phyloP scores from a whole-genome alignment of 768 basidiomycete genomes.

The Mycena kentingensis region DNA sequence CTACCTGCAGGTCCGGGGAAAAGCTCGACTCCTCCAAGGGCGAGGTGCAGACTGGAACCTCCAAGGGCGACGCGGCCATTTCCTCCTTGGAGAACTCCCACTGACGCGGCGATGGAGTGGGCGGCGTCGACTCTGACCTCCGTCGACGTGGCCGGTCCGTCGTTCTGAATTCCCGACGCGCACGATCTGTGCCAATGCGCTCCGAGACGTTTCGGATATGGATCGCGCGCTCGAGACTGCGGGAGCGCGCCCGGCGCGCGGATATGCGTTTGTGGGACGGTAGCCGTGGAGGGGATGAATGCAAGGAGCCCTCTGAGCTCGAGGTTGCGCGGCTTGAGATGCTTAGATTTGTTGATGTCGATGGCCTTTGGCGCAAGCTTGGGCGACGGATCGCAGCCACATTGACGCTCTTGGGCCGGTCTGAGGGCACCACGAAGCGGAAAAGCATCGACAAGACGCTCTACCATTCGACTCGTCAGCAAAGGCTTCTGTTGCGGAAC shows the following conservation, averaged over 20 bases:
- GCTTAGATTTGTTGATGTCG: conserved; percentile 11
- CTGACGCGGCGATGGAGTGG: conserved; percentile 11
- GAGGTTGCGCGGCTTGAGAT: conserved; percentile 3
- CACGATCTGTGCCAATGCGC: background rate
- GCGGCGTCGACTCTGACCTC: conserved; percentile 19
- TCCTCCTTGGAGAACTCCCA: conserved; percentile 10
- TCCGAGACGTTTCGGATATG: conserved; percentile 6
- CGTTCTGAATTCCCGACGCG: conserved; percentile 9
- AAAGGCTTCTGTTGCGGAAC: background rate
- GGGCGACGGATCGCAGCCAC: conserved; percentile 5
- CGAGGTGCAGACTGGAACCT: too few relatives aligned
- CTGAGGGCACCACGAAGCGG: conserved; percentile 10
- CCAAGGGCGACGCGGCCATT: background rate
- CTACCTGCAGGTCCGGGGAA: too few relatives aligned
- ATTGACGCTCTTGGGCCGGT: conserved; percentile 8
- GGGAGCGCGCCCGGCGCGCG: background rate
- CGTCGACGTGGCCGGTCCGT: background rate
- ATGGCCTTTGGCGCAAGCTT: background rate
- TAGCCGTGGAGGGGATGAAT: background rate
- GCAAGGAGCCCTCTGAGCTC: conserved; percentile 3
- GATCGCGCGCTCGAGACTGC: background rate
- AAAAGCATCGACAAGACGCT: conserved; percentile 20
- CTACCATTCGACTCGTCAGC: conserved; percentile 6
- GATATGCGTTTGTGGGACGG: background rate
- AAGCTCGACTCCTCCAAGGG: too few relatives aligned